These are phyloP conservation scores for Lathyrus oleraceus DNA, from an alignment of 306 rosid species.

Conservation along the genomic window DNA sequence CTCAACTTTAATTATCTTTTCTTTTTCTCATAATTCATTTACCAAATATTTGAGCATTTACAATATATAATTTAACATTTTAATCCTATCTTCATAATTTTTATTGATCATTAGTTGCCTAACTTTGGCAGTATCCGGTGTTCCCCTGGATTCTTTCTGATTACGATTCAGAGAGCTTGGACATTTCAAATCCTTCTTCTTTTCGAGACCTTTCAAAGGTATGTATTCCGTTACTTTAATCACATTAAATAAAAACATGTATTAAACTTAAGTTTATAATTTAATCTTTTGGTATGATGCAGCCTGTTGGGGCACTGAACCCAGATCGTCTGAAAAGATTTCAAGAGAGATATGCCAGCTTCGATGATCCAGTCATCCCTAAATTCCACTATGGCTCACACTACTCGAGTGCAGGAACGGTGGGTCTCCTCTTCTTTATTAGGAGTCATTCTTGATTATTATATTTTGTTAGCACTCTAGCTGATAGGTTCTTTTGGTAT, in stretches of 20 bases:
- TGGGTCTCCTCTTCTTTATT: slow-evolving; percentile 45
- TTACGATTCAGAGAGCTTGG: slow-evolving; percentile 83
- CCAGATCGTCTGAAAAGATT: slow-evolving; percentile 76
- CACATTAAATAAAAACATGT: not conserved
- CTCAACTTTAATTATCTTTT: too few relatives aligned
- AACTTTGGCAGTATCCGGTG: slow-evolving; percentile 88
- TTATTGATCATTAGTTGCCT: slow-evolving; percentile 25
- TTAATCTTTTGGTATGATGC: slow-evolving; percentile 40
- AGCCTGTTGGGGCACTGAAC: slow-evolving; percentile 94
- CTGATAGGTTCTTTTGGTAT: slow-evolving; percentile 8
- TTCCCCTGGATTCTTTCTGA: slow-evolving; percentile 98
- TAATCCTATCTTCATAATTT: slow-evolving; percentile 31
- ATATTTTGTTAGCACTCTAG: slow-evolving; percentile 12
- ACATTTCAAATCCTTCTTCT: slow-evolving; percentile 80
- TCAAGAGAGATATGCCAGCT: slow-evolving; percentile 92
- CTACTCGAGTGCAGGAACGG: slow-evolving; percentile 99
- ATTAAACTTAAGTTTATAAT: not conserved
- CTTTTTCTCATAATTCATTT: too few relatives aligned
- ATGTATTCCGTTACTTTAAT: slow-evolving; percentile 34
- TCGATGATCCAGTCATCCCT: slow-evolving; percentile 97
- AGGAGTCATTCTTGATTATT: slow-evolving; percentile 22
- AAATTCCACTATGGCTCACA: slow-evolving; percentile 98
- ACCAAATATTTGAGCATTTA: too few relatives aligned
- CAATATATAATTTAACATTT: not conserved
- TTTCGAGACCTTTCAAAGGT: slow-evolving; percentile 97